These are phyloP conservation scores for Auriscalpium microsporum DNA, from an alignment of 768 basidiomycete species.

Conservation along the genomic window DNA sequence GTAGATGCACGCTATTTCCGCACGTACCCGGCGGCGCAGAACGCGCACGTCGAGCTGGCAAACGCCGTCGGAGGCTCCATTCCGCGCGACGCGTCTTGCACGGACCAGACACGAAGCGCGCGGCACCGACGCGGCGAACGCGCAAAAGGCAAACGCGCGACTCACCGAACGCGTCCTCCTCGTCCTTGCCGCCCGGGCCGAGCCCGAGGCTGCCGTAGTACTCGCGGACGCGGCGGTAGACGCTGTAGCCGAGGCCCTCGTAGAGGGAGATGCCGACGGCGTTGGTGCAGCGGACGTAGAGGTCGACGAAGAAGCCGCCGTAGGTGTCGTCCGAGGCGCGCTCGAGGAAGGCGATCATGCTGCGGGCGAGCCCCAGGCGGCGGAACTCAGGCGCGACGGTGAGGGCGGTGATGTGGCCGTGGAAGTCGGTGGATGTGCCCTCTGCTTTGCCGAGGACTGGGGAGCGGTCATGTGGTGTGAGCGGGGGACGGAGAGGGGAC, in stretches of 20 bases:
- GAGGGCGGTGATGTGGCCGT: conserved; percentile 92
- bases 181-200: conserved; percentile 70
- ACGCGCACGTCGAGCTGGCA: no score
- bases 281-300: conserved; percentile 91
- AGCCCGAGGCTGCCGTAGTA: conserved; percentile 77
- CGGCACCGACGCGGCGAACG: not conserved
- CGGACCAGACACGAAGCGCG: not conserved
- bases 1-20: no score
- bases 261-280: conserved; percentile 83
- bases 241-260: conserved; percentile 87
- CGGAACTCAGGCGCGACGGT: conserved; percentile 94
- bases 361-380: conserved; percentile 75
- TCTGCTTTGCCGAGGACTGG: conserved; percentile 93
- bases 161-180: conserved; percentile 89
- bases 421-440: conserved; percentile 67
- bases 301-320: conserved; percentile 86
- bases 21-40: no score
- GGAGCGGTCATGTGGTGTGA: not conserved
- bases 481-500: conserved; percentile 20
- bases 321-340: conserved; percentile 73
- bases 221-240: conserved; percentile 83
- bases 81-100: not conserved
- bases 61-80: not conserved
- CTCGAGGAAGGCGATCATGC: conserved; percentile 84
- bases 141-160: conserved; percentile 10